These are phyloP conservation scores for Leishmania martiniquensis DNA, from an alignment of 208 protist species.

Conservation along the genomic window DNA sequence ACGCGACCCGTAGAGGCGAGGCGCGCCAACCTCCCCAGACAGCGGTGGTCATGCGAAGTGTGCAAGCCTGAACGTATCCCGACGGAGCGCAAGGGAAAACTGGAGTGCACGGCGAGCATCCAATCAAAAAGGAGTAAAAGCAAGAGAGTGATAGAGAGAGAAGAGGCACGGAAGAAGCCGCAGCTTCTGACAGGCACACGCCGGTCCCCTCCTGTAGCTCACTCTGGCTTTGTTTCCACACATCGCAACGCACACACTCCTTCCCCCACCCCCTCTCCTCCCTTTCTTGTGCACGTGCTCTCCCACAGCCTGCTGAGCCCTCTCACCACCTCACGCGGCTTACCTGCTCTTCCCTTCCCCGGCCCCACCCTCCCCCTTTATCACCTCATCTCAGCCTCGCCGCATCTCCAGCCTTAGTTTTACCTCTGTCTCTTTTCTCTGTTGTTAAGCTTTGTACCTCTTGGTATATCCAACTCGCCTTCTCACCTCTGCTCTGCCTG, in stretches of 20 bases:
- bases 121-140: background rate
- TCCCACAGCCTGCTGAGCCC: too few relatives aligned
- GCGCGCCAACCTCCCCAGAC: background rate
- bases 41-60: background rate
- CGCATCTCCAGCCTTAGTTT: background rate
- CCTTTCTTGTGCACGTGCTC: too few relatives aligned
- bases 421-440: background rate
- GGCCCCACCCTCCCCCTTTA: too few relatives aligned
- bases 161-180: background rate
- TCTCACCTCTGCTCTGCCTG: background rate
- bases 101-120: background rate
- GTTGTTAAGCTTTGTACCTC: background rate
- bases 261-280: too few relatives aligned
- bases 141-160: background rate
- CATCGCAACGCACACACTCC: background rate
- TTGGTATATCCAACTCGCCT: background rate
- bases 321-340: too few relatives aligned
- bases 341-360: background rate
- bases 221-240: background rate
- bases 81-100: background rate
- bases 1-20: background rate
- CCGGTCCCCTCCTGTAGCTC: background rate
- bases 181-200: background rate
- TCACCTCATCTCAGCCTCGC: background rate
- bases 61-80: background rate